Evolutionary conservation across 2,329 filamentous ascomycete genomes (phyloP).

Genomic region (Rosellinia necatrix): DNA sequence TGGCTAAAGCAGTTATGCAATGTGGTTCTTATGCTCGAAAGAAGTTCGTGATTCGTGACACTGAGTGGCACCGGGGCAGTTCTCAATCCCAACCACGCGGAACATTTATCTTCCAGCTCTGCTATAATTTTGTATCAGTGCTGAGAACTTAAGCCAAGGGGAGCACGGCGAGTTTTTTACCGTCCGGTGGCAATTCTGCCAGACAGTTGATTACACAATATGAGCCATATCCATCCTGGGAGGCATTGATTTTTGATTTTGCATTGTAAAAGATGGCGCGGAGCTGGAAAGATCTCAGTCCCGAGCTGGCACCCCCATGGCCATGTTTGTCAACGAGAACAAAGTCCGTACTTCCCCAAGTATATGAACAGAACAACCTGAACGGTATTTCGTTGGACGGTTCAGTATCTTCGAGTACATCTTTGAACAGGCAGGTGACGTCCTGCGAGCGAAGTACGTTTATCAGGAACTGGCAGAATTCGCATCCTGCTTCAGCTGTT

Average conservation of each 20-base stretch:
- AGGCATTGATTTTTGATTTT: background rate
- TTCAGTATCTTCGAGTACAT: background rate
- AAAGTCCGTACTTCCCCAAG: background rate
- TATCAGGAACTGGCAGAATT: conserved; percentile 7
- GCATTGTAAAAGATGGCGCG: background rate
- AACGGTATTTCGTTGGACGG: background rate
- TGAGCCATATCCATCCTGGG: no score
- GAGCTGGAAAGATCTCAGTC: background rate
- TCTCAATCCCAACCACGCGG: background rate
- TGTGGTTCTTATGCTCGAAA: background rate
- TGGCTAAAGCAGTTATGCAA: background rate
- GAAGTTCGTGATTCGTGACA: background rate
- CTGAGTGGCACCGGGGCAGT: background rate
- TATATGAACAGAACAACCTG: background rate
- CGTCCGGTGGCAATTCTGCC: background rate
- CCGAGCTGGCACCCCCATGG: background rate
- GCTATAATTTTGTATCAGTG: background rate
- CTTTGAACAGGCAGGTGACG: background rate
- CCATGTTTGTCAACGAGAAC: background rate
- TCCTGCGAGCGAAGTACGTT: background rate
- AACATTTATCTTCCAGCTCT: background rate
- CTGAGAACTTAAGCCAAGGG: background rate
- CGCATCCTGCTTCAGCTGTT: conserved; percentile 5
- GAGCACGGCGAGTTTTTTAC: background rate
- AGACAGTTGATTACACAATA: conserved; percentile 5